Percentiles rank a stretch among this genome's conserved stretches.
phyloP scores from a whole-genome alignment of 768 basidiomycete genomes.

The Agrocybe chaxingu region DNA sequence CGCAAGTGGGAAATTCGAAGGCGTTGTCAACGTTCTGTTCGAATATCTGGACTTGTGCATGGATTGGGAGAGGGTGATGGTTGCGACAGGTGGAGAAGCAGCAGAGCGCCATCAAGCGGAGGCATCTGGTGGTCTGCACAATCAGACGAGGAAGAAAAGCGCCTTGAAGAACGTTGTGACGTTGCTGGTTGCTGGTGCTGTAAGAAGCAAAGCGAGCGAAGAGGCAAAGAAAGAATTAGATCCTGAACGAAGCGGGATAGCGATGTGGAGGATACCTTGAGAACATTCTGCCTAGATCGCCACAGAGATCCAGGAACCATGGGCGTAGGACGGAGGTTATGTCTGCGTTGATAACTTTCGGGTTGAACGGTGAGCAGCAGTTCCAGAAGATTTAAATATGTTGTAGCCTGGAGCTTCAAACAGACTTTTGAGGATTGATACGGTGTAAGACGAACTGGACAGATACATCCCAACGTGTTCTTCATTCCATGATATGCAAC shows the following conservation, averaged over 20 bases:
- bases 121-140: neutral
- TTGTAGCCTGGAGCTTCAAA: too few relatives aligned
- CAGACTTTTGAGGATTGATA: too few relatives aligned
- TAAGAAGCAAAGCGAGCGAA: slow-evolving; percentile 49
- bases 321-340: neutral
- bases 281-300: neutral
- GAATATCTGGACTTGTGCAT: slow-evolving; percentile 62
- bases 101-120: neutral
- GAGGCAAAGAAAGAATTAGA: slow-evolving; percentile 56
- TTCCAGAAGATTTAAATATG: too few relatives aligned
- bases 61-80: slow-evolving; percentile 53
- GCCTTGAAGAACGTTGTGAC: slow-evolving; percentile 45
- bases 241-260: slow-evolving; percentile 56
- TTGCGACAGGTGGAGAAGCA: slow-evolving; percentile 19
- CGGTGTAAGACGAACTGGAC: too few relatives aligned
- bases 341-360: too few relatives aligned
- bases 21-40: slow-evolving; percentile 50
- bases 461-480: too few relatives aligned
- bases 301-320: neutral
- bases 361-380: too few relatives aligned
- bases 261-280: slow-evolving; percentile 64
- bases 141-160: slow-evolving; percentile 12
- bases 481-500: too few relatives aligned
- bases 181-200: slow-evolving; percentile 51
- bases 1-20: slow-evolving; percentile 39